Conservation (phyloP, 176 grass and related monocot genomes). For the Elymus sibiricus region DNA sequence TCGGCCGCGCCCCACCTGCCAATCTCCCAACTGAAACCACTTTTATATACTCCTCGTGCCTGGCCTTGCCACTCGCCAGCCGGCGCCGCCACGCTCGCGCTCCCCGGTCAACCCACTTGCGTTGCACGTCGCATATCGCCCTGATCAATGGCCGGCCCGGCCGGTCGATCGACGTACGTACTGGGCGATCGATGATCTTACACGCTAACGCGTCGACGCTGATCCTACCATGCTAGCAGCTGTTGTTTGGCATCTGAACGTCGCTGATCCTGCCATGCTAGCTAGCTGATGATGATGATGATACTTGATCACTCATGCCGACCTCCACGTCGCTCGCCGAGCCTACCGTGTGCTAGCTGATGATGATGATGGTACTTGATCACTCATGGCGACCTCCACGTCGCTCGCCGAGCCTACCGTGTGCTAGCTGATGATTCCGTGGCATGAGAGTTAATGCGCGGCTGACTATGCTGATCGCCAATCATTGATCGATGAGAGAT, state of each 20-base stretch:
- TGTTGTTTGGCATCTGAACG: too few species aligned
- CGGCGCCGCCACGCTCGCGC: not conserved
- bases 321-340: too few species aligned
- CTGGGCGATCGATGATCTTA: too few species aligned
- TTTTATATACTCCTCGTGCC: not conserved
- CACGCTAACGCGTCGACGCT: not conserved
- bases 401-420: too few species aligned
- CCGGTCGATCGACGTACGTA: too few species aligned
- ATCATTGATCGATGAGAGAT: not conserved
- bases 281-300: too few species aligned
- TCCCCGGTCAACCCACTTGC: not conserved
- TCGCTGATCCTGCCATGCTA: too few species aligned
- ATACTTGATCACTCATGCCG: too few species aligned
- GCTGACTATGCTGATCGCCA: not conserved
- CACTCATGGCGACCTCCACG: too few species aligned
- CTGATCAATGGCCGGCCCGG: not conserved
- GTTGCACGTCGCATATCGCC: not conserved
- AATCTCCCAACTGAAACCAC: slow-evolving; percentile 20
- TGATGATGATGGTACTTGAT: too few species aligned
- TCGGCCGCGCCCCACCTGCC: slow-evolving; percentile 9
- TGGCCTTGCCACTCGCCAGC: not conserved
- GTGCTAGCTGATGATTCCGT: too few species aligned
- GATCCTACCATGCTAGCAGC: not conserved
- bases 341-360: too few species aligned
- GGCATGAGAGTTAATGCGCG: not conserved